phyloP scores from a whole-genome alignment of 495 filamentous ascomycete species.

The Hamigera avellanea region DNA sequence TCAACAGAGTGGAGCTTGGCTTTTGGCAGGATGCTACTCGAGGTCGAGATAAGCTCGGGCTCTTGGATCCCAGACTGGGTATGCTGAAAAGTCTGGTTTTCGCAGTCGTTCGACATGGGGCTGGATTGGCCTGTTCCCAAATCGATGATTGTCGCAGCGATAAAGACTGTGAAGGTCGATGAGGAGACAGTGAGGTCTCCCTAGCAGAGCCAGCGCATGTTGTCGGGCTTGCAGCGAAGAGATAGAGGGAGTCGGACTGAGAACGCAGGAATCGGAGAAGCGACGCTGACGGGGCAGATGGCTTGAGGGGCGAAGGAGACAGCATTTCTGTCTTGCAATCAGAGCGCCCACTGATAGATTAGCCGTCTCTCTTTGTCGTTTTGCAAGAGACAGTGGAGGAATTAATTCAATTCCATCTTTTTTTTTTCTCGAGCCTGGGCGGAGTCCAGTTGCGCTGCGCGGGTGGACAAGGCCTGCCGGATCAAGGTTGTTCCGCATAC shows the following conservation, averaged over 20 bases:
- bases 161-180: constrained; percentile 2
- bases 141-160: constrained; percentile 11
- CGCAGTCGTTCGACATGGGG: constrained; percentile 5
- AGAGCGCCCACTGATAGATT: too few species aligned
- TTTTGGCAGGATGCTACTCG: constrained; percentile 1
- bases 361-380: not conserved
- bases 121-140: constrained; percentile 11
- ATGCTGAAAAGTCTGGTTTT: constrained; percentile 4
- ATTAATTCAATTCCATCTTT: too few species aligned
- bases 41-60: constrained; percentile 4
- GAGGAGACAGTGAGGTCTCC: not conserved
- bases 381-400: too few species aligned
- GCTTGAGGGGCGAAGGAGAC: constrained; percentile 21
- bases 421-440: too few species aligned
- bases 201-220: constrained; percentile 10
- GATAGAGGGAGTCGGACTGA: constrained; percentile 42
- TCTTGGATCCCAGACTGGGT: constrained; percentile 2
- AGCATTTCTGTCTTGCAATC: constrained; percentile 22
- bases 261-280: constrained; percentile 51
- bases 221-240: constrained; percentile 35
- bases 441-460: too few species aligned
- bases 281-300: constrained; percentile 42
- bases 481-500: too few species aligned
- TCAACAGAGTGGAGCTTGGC: not conserved
- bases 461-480: too few species aligned